Evolutionary conservation across 371 early-diverging fungal species (phyloP), one percentile per base, ranked within the genome.

Genomic region (Lichtheimia ornata): DNA sequence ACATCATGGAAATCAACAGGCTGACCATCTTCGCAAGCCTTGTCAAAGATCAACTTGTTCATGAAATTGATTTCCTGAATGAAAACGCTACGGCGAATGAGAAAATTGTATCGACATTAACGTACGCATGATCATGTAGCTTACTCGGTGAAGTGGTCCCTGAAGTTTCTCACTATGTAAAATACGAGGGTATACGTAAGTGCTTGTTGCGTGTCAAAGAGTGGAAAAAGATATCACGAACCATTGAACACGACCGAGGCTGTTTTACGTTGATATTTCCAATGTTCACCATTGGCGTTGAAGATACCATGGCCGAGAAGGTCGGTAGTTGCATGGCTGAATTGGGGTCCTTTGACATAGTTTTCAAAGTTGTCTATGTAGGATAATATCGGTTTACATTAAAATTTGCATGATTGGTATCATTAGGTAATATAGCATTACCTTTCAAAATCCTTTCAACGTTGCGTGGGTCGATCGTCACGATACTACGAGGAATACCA

Each of bases 281-380:
- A 79, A 35, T 67, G 63, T 61, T 78, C 69, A 5, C 76, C 76
- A 45, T 76, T 62, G 74, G 76, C 71, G 59, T 74, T 74, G 42
- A 81, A 81, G 50, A 79, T 79, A 17, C 82, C 82, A 50, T 73
- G 56, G 0, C 79, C 80, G 9, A 80, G 66, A 1, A 80, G 47
- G 6, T 73, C 67, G 20, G 54, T 47, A 30, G 65, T 64, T 11
- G 69, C 56, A 20, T 14, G 35, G 30, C 69, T 63, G 27, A 80
- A 68, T 24, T 68, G 43, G 3, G 77, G 75, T 2, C 80, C 80
- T 43, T 79, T 79, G 56, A 69, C 63, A 50, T 79, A 79, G 57
- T 79, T 79, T 54, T 71, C 68, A 58, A 79, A 79, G 28, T 77
- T 77, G 30, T 59, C 77, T 77, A 60, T 20, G 9, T 13, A 45